phyloP scores from a whole-genome alignment of 371 early-diverging fungal genomes.

The Dinochytrium kinnereticum region DNA sequence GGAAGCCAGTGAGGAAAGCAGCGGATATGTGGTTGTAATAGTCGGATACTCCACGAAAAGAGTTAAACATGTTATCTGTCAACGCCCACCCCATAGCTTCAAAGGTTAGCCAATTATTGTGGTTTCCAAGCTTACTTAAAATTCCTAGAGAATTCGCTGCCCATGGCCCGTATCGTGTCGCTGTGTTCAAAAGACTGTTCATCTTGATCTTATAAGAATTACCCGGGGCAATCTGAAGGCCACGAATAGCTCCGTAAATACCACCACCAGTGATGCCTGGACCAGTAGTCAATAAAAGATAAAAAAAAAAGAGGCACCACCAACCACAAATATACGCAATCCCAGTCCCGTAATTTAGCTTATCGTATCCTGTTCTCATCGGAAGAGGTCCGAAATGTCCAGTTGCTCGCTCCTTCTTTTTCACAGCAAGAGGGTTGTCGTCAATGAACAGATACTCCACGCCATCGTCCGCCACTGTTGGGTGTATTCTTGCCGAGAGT shows the following conservation, averaged over 20 bases:
- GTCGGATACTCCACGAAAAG: constrained; percentile 42
- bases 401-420: constrained; percentile 28
- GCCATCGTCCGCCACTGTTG: background rate
- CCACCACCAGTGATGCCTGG: constrained; percentile 49
- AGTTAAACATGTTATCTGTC: constrained; percentile 42
- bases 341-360: constrained; percentile 56
- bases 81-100: constrained; percentile 53
- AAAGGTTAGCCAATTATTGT: background rate
- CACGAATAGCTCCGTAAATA: constrained; percentile 50
- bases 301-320: constrained; percentile 11
- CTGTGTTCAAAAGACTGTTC: constrained; percentile 54
- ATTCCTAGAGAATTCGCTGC: constrained; percentile 56
- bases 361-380: constrained; percentile 56
- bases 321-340: constrained; percentile 51
- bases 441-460: constrained; percentile 34
- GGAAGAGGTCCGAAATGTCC: constrained; percentile 59
- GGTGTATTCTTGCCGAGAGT: background rate
- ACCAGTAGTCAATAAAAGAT: background rate
- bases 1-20: constrained; percentile 52
- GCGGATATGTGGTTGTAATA: constrained; percentile 54
- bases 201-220: constrained; percentile 47
- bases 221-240: constrained; percentile 50
- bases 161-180: constrained; percentile 55
- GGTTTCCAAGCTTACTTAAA: constrained; percentile 39
- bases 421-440: constrained; percentile 26